phyloP scores from a whole-genome alignment of 805 yeast species.

The Starmerella floris region DNA sequence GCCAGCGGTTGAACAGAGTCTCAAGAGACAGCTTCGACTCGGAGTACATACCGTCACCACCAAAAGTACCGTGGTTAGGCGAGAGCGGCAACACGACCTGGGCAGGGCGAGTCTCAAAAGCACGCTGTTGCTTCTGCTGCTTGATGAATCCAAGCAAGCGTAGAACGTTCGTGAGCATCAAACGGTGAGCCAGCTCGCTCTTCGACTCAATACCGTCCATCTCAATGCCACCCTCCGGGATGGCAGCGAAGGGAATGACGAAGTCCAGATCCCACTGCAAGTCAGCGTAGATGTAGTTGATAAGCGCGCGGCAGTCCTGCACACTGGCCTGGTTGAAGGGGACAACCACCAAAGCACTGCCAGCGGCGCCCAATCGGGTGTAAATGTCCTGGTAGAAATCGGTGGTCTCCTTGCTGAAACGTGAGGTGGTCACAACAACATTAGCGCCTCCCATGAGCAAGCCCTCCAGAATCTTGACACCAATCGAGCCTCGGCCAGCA shows the following conservation, averaged over 20 bases:
- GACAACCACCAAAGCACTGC: slow-evolving; percentile 84
- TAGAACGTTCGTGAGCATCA: slow-evolving; percentile 90
- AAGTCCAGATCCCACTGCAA: slow-evolving; percentile 97
- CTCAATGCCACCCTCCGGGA: slow-evolving; percentile 97
- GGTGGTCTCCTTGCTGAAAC: slow-evolving; percentile 86
- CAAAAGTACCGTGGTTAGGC: slow-evolving; percentile 98
- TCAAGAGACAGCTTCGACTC: slow-evolving; percentile 93
- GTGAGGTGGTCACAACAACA: slow-evolving; percentile 89
- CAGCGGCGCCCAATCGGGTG: slow-evolving; percentile 83
- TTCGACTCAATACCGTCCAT: slow-evolving; percentile 83
- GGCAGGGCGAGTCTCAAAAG: slow-evolving; percentile 91
- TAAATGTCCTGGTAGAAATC: slow-evolving; percentile 92
- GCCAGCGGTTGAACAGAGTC: slow-evolving; percentile 97
- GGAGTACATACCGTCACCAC: slow-evolving; percentile 95
- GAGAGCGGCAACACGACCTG: slow-evolving; percentile 93
- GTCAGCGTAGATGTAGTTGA: slow-evolving; percentile 70
- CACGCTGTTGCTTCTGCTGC: slow-evolving; percentile 60
- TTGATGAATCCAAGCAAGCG: slow-evolving; percentile 87
- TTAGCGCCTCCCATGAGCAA: slow-evolving; percentile 95
- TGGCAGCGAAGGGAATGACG: slow-evolving; percentile 95
- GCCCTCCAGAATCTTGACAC: slow-evolving; percentile 93
- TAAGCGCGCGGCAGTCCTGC: slow-evolving; percentile 77
- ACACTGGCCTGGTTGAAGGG: slow-evolving; percentile 98
- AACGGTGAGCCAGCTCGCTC: slow-evolving; percentile 96
- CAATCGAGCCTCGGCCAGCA: slow-evolving; percentile 98